Conservation (phyloP, 306 rosid genomes). For the Cucurbita maxima region DNA sequence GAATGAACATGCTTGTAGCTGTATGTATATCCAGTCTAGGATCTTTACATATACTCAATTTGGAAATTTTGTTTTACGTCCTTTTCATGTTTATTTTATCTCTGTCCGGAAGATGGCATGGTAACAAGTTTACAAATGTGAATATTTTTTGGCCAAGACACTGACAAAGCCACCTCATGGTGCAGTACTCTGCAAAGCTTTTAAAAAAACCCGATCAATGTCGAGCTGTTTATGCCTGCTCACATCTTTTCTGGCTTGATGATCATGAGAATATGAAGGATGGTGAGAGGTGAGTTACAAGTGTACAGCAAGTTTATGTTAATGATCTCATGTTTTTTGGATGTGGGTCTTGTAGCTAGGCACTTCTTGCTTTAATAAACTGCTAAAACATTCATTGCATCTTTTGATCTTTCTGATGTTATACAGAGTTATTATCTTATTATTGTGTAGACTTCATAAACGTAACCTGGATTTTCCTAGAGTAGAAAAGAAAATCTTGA, state of each 20-base stretch:
- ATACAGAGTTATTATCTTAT: not conserved
- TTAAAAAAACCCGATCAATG: constrained; percentile 93
- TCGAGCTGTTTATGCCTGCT: constrained; percentile 84
- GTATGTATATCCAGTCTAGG: not conserved
- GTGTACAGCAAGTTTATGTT: not conserved
- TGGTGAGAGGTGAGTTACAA: constrained; percentile 66
- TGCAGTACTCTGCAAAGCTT: constrained; percentile 92
- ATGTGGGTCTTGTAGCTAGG: not conserved
- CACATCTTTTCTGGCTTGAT: constrained; percentile 90
- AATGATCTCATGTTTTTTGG: not conserved
- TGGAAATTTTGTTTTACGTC: not conserved
- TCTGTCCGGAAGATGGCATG: not conserved
- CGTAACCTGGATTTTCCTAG: not conserved
- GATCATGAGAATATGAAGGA: constrained; percentile 83
- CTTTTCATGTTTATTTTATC: not conserved
- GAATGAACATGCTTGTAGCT: not conserved
- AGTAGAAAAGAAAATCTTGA: not conserved
- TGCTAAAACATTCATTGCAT: not conserved
- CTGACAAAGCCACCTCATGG: not conserved
- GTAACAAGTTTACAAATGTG: not conserved
- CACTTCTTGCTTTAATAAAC: not conserved
- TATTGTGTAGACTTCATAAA: not conserved
- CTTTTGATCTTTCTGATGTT: not conserved
- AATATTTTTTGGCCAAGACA: not conserved
- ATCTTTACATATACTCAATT: not conserved